phyloP scores from a whole-genome alignment of 1,139 yeast species.

The Debaryomyces singareniensis region DNA sequence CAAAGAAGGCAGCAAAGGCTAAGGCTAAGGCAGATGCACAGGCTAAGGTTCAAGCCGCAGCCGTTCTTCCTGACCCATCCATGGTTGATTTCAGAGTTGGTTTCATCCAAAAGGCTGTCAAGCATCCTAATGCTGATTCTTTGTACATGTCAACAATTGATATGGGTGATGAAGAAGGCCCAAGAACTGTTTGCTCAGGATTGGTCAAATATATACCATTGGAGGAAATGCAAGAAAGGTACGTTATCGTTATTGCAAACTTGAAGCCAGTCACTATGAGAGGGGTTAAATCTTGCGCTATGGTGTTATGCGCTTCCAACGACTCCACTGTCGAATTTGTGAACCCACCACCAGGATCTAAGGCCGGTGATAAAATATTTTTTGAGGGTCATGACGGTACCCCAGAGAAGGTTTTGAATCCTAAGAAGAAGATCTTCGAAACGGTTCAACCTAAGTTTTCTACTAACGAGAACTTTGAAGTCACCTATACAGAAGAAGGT shows the following conservation, averaged over 20 bases:
- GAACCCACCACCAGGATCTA: conserved; percentile 89
- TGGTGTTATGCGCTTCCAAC: conserved; percentile 91
- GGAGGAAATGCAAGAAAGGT: conserved; percentile 41
- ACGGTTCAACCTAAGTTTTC: conserved; percentile 85
- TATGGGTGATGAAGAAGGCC: conserved; percentile 93
- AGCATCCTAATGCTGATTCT: conserved; percentile 97
- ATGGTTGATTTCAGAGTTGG: conserved; percentile 93
- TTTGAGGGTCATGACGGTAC: conserved; percentile 84
- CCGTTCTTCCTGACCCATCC: conserved; percentile 66
- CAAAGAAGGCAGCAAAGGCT: conserved; percentile 68
- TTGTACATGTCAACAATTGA: conserved; percentile 94
- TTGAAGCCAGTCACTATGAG: conserved; percentile 64
- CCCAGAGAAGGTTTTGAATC: conserved; percentile 91
- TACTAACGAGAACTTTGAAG: conserved; percentile 70
- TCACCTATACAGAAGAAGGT: conserved; percentile 77
- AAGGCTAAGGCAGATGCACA: conserved; percentile 61
- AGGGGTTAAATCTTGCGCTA: conserved; percentile 90
- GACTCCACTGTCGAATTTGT: conserved; percentile 78
- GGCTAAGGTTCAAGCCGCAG: conserved; percentile 51
- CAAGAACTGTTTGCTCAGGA: conserved; percentile 97
- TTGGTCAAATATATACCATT: conserved; percentile 45
- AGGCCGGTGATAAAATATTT: conserved; percentile 94
- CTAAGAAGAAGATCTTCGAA: conserved; percentile 99
- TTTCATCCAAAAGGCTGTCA: conserved; percentile 89
- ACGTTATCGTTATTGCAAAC: conserved; percentile 52